Evolutionary conservation across 1,139 yeast species (phyloP), one percentile per base, ranked within the genome.

Genomic region (Suhomyces chickasaworum): DNA sequence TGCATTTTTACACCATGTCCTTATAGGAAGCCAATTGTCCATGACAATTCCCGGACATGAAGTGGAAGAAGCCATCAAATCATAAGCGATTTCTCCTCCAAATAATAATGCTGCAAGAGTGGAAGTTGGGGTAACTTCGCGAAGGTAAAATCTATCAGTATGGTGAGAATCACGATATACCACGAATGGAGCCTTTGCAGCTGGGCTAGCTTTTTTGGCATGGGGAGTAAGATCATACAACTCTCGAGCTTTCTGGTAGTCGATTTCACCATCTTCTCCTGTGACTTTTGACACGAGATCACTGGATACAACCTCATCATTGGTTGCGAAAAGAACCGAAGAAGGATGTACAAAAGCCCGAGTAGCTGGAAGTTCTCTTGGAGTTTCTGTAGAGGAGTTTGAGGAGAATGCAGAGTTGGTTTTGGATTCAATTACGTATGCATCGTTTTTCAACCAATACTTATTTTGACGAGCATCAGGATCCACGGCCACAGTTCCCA

Each of bases 1-100:
- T 0, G 95, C 98, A 59, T 91, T 89, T 56, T 95, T 86, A 53
- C 96, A 88, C 97, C 98, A 88, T 73, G 30, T 93, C 72, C 7
- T 96, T 90, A 97, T 97, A 87, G 41, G 78, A 75, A 58, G 87
- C 96, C 48, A 90, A 61, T 51, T 42, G 42, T 54, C 59, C 38
- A 55, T 37, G 15, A 55, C 58, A 22, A 55, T 50, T 1, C 59
- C 59, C 2, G 58, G 58, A 9, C 37, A 35, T 1, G 47, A 85
- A 73, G 41, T 86, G 38, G 67, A 59, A 4, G 66, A 59, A 4
- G 65, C 58, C 7, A 69, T 65, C 33, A 89, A 66, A 56, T 91
- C 96, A 56, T 89, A 90, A 22, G 76, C 67, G 13, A 93, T 77
- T 0, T 78, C 77, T 3, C 95, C 93, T 6, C 96, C 96, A 64